Base-by-base conservation (phyloP, 169 alveolate genomes). In the Theileria sp. region DNA sequence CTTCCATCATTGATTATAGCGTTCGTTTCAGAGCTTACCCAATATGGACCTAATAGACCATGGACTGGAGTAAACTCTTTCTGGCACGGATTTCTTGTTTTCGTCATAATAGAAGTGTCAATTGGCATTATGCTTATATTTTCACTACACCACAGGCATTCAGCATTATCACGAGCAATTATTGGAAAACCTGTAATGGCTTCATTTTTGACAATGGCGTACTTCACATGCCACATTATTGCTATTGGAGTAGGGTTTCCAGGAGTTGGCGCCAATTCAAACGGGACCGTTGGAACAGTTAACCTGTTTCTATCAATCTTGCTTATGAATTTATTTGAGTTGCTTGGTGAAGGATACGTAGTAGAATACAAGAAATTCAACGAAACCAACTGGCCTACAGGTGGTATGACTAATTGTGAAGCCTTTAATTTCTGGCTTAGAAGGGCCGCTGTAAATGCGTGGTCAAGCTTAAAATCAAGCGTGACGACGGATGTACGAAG, bases 301-400 rank as follows among this genome's bases (percentile, higher is more conserved):
- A 71, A 71, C 56, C 49, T 38, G 68, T 54, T 71, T 21, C 32
- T 71, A 36, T 21, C 79, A 23, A 2, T 71, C 51, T 15, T n/a
- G 32, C 1, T 26, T 32, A 71, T 71, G 79, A 71, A 71, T 23
- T 1, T 54, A 50, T 26, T 50, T 3, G 51, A 50, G 28, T 71
- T 71, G 50, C 65, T 71, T 36, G 51, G 79, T 8, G 79, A 26
- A 32, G 79, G 79, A 15, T 71, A 71, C 25, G n/a, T 71, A 26
- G 25, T 32, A 44, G 68, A 28, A 17, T 51, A 54, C 30, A 71
- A 54, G 34, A 71, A 54, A 21, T 58, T 62, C 56, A 30, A 1
- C 56, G 19, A 9, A 9, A 8, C 28, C 13, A 21, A 3, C 44
- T 51, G 79, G 68, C 79, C 79, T 32, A 54, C 79, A 54, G 51